Base-by-base conservation (phyloP, 2,329 filamentous ascomycete species). In the Aspergillus thermomutatus region DNA sequence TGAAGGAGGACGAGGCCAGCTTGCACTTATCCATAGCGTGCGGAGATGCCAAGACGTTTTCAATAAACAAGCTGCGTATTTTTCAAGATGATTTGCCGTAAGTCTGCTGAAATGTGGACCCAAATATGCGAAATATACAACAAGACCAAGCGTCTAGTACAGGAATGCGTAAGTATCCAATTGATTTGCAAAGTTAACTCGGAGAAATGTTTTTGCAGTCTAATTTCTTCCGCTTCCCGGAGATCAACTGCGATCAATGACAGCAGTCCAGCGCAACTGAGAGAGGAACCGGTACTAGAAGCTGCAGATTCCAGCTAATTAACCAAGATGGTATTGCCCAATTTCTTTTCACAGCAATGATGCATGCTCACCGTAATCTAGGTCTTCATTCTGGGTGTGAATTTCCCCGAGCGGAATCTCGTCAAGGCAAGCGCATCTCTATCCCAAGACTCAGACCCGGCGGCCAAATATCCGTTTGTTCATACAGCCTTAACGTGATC, bases 361-460 rank as follows among this genome's bases (percentile, higher is more conserved):
- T 19, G 7, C 17, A 19, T n/a, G 31, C 59, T 67, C 58, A 69
- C 49, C 25, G 19, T 3, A 19, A 49, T 43, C 34, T 52, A 91
- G 90, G 89, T 92, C 69, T 90, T 94, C 80, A 87, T 97, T 69
- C 82, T 93, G 70, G 90, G 91, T 68, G 82, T 90, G 80, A 92
- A 89, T 80, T 97, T 97, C 80, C 80, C 85, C 66, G 92, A 96
- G 79, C 79, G 81, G 69, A 87, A 88, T 75, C 84, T 97, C 70
- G 88, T 97, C 73, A 89, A 89, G 82, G 91, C 91, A 85, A 74
- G 78, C 55, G 60, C 49, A 26, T n/a, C 46, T 40, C 49, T 52
- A 53, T 51, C 47, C 45, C 50, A 41, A 34, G 47, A 19, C 40
- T 46, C 54, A 52, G 28, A 45, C 27, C 50, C 48, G 37, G 41